Conservation (phyloP, 1,284 basidiomycete species). For the Schizophyllum commune region DNA sequence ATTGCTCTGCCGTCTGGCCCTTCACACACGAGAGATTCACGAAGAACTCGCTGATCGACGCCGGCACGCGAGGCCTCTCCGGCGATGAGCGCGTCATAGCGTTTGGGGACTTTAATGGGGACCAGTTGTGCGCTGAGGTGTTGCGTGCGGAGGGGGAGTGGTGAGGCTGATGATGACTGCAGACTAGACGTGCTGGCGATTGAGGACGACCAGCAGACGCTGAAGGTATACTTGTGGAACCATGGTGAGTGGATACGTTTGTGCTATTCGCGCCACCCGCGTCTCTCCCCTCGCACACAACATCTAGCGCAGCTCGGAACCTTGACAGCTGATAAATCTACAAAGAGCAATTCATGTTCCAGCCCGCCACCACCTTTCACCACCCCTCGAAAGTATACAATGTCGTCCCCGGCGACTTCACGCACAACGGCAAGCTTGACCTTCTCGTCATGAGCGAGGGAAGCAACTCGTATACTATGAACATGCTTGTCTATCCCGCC, state of each 20-base stretch:
- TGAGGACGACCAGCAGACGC: conserved; percentile 60
- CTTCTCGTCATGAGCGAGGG: conserved; percentile 78
- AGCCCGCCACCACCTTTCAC: conserved; percentile 43
- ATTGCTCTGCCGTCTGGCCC: conserved; percentile 52
- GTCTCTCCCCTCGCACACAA: not conserved
- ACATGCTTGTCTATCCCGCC: conserved; percentile 65
- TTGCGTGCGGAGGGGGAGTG: not conserved
- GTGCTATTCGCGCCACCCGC: not conserved
- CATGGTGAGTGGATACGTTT: conserved; percentile 47
- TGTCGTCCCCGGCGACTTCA: conserved; percentile 88
- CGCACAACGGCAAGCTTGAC: conserved; percentile 87
- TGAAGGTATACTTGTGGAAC: conserved; percentile 79
- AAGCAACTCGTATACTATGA: conserved; percentile 39
- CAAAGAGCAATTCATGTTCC: conserved; percentile 59
- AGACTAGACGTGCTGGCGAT: conserved; percentile 82
- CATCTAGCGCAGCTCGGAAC: not conserved
- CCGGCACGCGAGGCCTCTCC: conserved; percentile 75
- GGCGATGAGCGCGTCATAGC: conserved; percentile 73
- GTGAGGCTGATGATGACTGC: conserved; percentile 7
- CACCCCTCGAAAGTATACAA: conserved; percentile 60
- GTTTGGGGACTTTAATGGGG: conserved; percentile 92
- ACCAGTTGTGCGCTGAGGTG: conserved; percentile 71
- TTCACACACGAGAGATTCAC: conserved; percentile 80
- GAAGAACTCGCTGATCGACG: conserved; percentile 77
- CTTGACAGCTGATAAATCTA: not conserved